Base-by-base conservation (phyloP, 495 filamentous ascomycete species). In the Annulohypoxylon maeteangense region DNA sequence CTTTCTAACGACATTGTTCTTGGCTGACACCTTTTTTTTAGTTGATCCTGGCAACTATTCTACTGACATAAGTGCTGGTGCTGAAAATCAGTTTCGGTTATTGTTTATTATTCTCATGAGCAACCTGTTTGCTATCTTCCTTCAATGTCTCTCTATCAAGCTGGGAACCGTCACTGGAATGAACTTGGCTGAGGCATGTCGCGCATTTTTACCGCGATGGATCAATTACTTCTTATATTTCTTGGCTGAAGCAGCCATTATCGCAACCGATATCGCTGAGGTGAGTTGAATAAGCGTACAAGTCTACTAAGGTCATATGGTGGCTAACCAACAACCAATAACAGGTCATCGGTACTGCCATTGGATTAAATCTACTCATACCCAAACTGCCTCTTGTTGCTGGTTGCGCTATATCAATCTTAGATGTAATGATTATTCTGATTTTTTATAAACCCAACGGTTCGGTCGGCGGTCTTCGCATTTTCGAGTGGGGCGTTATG, bases 261-360 rank as follows among this genome's bases (percentile, higher is more conserved):
- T 96, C 67, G 93, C 93, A 2, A 96, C 93, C 2, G 93, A 96
- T 79, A 94, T 97, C 76, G 93, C 94, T 47, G 94, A 97, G 86
- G 82, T 79, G 31, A 62, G 74, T 44, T 0, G 12, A 2, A n/a
- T 51, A 16, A 0, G 11, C 23, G 23, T 51, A 7, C 23, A 22
- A 10, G 22, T 10, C 2, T 14, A 11, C 12, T 8, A 12, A n/a
- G 2, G 5, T 29, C 23, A 23, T 31, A 11, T 14, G 14, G 8
- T 8, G 7, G 25, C 71, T 29, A 29, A 29, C 27, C 27, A 29
- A 6, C 70, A 54, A 78, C 45, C 51, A 54, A 11, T 62, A 0
- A 27, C 64, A 93, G 91, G 93, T 97, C 36, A 92, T 97, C 68
- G 94, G 94, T 40, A 94, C 92, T 1, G 93, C 94, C 2, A 97